Base-by-base conservation (phyloP, 495 filamentous ascomycete genomes). In the Aspergillus steynii region DNA sequence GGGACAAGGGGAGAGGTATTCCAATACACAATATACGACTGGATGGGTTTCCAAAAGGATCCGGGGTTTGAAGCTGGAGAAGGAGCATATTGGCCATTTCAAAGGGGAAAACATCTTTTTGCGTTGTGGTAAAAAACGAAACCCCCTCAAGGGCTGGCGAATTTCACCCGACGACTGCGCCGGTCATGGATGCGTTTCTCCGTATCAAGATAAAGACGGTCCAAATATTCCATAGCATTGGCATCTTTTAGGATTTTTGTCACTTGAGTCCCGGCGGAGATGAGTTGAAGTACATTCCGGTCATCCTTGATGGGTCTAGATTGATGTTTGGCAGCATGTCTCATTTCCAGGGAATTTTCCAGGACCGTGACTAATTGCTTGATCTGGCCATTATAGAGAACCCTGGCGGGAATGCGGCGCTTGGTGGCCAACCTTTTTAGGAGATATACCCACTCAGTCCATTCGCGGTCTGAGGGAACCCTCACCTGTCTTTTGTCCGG, bases 401-500 rank as follows among this genome's bases (percentile, higher is more conserved):
- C 88, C 55, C 90, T 80, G 25, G 91, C 87, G 20, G 91, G 91
- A 64, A 96, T 94, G 50, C 90, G 85, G 29, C 91, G 82, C 75
- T 93, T 93, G 37, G 90, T 94, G 37, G 91, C 91, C 60, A 96
- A 80, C 45, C 91, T 83, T 77, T 93, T 94, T 60, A 96, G 80
- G 58, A 96, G 84, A 74, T 92, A 91, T 34, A 93, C 90, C 91
- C 91, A 96, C 71, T 96, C 91, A 64, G 90, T 93, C 91, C 91
- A 96, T 74, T 93, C 91, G 61, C 90, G 83, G 74, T 96, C 91
- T 65, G 87, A 85, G 32, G 91, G 89, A 47, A 86, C 80, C 69
- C 88, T 86, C 62, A 96, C 90, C 32, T 85, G 86, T 66, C 91
- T 84, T 82, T 92, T 91, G 74, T 93, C 89, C 68, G 82, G 72